phyloP scores from a whole-genome alignment of 106 monocot genomes.

The Dioscorea alata region DNA sequence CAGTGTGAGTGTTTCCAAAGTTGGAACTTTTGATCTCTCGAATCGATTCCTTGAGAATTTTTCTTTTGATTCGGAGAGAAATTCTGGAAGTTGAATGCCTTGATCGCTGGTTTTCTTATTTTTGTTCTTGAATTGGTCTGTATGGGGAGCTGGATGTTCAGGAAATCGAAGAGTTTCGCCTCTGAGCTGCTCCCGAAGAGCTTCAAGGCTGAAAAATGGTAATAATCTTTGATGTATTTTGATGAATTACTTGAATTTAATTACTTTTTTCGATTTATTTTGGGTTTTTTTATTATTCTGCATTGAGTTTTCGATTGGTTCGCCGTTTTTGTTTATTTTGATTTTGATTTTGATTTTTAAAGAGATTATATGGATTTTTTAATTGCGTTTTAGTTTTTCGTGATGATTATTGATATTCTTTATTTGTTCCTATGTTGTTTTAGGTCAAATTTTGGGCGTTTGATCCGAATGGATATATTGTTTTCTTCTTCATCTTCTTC shows the following conservation, averaged over 20 bases:
- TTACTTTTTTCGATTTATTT: not conserved
- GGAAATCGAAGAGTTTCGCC: conserved; percentile 1
- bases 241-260: not conserved
- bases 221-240: conserved; percentile 10
- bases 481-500: too few relatives aligned
- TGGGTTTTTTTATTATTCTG: not conserved
- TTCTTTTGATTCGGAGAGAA: not conserved
- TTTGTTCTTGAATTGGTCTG: not conserved
- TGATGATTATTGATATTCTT: too few relatives aligned
- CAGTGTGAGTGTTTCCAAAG: too few relatives aligned
- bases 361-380: too few relatives aligned
- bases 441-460: too few relatives aligned
- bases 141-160: not conserved
- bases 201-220: conserved; percentile 74
- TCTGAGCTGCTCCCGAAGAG: conserved; percentile 46
- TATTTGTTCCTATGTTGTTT: too few relatives aligned
- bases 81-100: not conserved
- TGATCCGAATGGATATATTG: too few relatives aligned
- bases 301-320: too few relatives aligned
- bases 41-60: not conserved
- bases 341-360: too few relatives aligned
- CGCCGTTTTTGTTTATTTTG: too few relatives aligned
- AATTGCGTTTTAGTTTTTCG: too few relatives aligned
- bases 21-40: not conserved
- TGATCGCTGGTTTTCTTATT: not conserved